Base-by-base conservation (phyloP, 2,329 filamentous ascomycete genomes). In the Penicillium glabrum region DNA sequence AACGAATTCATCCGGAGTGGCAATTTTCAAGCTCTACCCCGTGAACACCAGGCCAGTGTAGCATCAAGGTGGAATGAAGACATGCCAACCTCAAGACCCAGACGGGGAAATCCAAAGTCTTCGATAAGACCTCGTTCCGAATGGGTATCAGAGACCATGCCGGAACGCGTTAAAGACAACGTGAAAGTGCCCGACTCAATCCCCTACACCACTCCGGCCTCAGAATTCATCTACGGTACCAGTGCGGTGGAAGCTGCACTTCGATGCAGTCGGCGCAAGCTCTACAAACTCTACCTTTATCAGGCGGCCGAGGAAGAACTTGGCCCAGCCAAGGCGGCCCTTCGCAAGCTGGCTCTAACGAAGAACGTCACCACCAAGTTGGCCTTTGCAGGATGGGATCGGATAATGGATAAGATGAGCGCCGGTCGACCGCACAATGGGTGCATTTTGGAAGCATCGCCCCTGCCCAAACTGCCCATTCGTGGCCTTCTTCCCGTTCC, bases 191-290 rank as follows among this genome's bases (percentile, higher is more conserved):
- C 79, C 0, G 57, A 75, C 3, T 71, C 77, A 7, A 80, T 89
- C 19, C 85, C 86, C 1, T 88, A 93, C 69, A 91, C 90, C 0
- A 96, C 91, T 0, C 89, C 93, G 0, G 90, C 91, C 5, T 96
- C 93, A 0, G 89, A 96, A 60, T 98, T 97, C 66, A 80, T 99
- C 2, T 98, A 96, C 70, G 95, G 95, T 6, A 85, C 84, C 45
- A 90, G 89, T 2, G 86, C 90, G 1, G 91, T 98, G 23, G 82
- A 89, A 60, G 89, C 93, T 21, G 93, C 92, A 0, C 78, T 99
- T 21, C 86, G 82, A 62, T 83, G 85, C 45, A 80, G 80, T 11
- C 82, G 86, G 33, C 86, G 95, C 56, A 86, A 90, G 67, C 76
- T 96, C 3, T 96, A 97, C 78, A 89, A 87, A 53, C 82, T 99